Conservation (phyloP, 176 grass and related monocot genomes). For the Tillandsia fasciculata region DNA sequence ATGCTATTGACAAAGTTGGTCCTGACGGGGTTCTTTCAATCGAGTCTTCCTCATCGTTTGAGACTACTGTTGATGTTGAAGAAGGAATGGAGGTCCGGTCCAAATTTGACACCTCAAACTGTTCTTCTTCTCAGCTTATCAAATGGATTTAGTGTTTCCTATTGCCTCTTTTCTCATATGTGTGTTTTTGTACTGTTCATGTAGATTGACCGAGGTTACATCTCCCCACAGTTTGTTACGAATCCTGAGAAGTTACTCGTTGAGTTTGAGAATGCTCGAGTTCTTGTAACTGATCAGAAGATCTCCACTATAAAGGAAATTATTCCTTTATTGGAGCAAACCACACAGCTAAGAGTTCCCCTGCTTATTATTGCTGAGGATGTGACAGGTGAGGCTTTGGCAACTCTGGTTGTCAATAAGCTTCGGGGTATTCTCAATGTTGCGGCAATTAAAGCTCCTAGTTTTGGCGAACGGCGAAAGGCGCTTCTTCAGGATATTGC, state of each 20-base stretch:
- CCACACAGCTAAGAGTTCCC: constrained; percentile 70
- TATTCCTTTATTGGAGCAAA: constrained; percentile 77
- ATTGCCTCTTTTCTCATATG: neutral
- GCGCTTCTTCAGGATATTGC: constrained; percentile 89
- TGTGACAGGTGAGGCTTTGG: constrained; percentile 76
- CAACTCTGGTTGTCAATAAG: constrained; percentile 86
- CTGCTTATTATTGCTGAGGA: constrained; percentile 91
- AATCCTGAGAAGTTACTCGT: constrained; percentile 83
- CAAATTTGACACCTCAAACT: neutral
- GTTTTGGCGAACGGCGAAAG: constrained; percentile 89
- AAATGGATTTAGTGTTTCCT: neutral
- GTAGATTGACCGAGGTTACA: constrained; percentile 81
- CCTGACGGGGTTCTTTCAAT: constrained; percentile 91
- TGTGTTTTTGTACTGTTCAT: neutral
- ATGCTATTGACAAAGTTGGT: constrained; percentile 88
- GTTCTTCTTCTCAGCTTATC: neutral
- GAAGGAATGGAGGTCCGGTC: constrained; percentile 84
- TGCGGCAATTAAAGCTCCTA: constrained; percentile 83
- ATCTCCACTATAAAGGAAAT: constrained; percentile 90
- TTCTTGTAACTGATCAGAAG: constrained; percentile 93
- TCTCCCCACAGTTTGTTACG: constrained; percentile 90
- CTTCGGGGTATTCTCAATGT: constrained; percentile 89
- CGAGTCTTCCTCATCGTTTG: constrained; percentile 83
- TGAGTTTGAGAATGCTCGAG: constrained; percentile 83
- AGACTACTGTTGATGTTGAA: constrained; percentile 89